A percentile compares a stretch with the other conserved stretches of the same genome.
Evolutionary conservation across 2,329 filamentous ascomycete species (phyloP).

Genomic region (Stachybotrys chartarum): DNA sequence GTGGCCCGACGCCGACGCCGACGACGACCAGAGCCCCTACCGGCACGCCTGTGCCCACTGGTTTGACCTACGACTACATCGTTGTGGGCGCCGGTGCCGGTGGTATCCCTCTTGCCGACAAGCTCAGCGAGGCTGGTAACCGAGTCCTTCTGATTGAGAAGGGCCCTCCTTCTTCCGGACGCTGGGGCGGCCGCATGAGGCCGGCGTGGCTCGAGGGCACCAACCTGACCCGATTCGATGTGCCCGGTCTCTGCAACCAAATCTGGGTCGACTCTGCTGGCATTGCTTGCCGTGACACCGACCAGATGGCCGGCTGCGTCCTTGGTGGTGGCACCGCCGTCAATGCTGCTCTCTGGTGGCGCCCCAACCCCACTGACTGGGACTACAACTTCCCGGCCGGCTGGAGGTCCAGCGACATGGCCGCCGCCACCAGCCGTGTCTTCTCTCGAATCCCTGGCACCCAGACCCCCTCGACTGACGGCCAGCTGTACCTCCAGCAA

Average conservation of each 20-base stretch:
- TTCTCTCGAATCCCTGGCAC: constrained; percentile 68
- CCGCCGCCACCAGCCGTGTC: constrained; percentile 49
- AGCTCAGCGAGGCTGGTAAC: constrained; percentile 50
- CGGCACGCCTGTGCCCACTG: constrained; percentile 22
- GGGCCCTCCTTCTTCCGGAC: constrained; percentile 54
- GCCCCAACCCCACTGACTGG: constrained; percentile 59
- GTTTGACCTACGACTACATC: constrained; percentile 51
- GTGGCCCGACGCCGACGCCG: constrained; percentile 15
- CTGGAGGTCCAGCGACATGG: constrained; percentile 61
- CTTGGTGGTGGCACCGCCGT: constrained; percentile 61
- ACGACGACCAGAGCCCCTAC: constrained; percentile 15
- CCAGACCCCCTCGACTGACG: constrained; percentile 57
- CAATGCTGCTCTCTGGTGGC: constrained; percentile 65
- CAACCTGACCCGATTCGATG: constrained; percentile 62
- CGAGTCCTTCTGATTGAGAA: constrained; percentile 58
- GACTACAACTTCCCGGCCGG: constrained; percentile 65
- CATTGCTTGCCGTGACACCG: constrained; percentile 62
- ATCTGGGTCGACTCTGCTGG: constrained; percentile 58
- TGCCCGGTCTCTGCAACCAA: constrained; percentile 64
- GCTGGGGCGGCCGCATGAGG: constrained; percentile 55
- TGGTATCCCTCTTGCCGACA: constrained; percentile 54
- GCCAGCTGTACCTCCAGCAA: constrained; percentile 58
- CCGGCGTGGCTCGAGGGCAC: constrained; percentile 55
- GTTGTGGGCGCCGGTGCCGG: constrained; percentile 56
- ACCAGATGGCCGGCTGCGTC: constrained; percentile 66